Evolutionary conservation across 495 filamentous ascomycete species (phyloP).

Genomic region (Talaromyces ruber): DNA sequence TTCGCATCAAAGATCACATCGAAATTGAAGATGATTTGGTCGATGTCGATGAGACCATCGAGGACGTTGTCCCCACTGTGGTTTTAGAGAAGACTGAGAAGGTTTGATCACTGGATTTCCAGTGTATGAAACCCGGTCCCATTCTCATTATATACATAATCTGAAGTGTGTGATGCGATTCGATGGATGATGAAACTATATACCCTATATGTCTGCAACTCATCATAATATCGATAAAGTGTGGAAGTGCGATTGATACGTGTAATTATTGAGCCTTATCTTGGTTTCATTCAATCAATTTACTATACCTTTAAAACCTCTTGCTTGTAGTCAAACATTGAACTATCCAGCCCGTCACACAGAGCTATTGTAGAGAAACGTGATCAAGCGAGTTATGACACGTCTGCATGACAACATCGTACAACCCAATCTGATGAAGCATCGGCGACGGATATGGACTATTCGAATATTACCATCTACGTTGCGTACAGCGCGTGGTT

Average conservation of each 20-base stretch:
- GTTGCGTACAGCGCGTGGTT: too few species aligned
- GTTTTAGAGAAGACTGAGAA: slow-evolving; percentile 7
- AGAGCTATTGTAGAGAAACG: too few species aligned
- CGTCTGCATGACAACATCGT: too few species aligned
- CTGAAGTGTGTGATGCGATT: background rate
- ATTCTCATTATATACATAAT: background rate
- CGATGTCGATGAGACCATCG: slow-evolving; percentile 66
- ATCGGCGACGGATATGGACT: too few species aligned
- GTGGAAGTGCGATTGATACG: background rate
- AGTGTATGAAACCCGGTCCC: background rate
- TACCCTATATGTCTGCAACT: background rate
- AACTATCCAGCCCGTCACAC: background rate
- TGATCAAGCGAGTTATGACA: too few species aligned
- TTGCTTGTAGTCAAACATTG: background rate
- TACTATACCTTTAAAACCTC: background rate
- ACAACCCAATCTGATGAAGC: too few species aligned
- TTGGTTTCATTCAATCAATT: background rate
- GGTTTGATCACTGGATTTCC: background rate
- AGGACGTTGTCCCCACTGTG: slow-evolving; percentile 44
- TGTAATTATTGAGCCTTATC: background rate
- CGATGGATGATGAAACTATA: background rate
- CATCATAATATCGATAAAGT: background rate
- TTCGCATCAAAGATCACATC: slow-evolving; percentile 64
- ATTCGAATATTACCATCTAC: too few species aligned
- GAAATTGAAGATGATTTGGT: slow-evolving; percentile 63